Evolutionary conservation across 441 rosid species (phyloP).

Genomic region (Theobroma grandiflorum): DNA sequence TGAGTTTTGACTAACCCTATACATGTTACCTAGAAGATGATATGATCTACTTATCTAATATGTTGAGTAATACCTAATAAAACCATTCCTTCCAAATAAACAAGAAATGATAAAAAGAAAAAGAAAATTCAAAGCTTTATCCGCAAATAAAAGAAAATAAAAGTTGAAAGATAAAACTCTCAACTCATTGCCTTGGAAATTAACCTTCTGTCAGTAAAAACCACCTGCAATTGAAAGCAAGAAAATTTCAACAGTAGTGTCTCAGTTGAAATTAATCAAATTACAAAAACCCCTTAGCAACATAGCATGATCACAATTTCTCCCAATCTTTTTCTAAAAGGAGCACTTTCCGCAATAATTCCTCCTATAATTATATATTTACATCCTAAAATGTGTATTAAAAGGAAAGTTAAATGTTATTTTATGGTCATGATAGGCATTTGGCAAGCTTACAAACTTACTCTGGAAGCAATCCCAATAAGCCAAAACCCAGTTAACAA

Average conservation of each 20-base stretch:
- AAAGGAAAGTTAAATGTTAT: no score
- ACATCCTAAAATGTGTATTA: background rate
- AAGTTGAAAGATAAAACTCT: background rate
- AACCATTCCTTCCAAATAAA: background rate
- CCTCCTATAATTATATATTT: background rate
- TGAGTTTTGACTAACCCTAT: slow-evolving; percentile 45
- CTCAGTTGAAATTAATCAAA: background rate
- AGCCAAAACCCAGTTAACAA: background rate
- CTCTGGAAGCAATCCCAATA: background rate
- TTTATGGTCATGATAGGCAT: background rate
- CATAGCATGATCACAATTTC: slow-evolving; percentile 1
- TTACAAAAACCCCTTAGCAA: background rate
- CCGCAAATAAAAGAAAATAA: background rate
- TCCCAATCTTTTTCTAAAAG: background rate
- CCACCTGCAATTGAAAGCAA: slow-evolving; percentile 11
- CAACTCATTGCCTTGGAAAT: background rate
- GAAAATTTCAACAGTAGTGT: background rate
- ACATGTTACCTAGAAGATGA: slow-evolving; percentile 43
- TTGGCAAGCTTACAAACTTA: background rate
- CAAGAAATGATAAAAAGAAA: background rate
- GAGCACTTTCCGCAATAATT: background rate
- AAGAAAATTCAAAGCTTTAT: slow-evolving; percentile 6
- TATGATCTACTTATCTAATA: slow-evolving; percentile 22
- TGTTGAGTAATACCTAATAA: background rate
- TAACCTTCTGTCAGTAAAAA: background rate